Evolutionary conservation across 495 filamentous ascomycete species (phyloP).

Genomic region (Penicillium paxilli): DNA sequence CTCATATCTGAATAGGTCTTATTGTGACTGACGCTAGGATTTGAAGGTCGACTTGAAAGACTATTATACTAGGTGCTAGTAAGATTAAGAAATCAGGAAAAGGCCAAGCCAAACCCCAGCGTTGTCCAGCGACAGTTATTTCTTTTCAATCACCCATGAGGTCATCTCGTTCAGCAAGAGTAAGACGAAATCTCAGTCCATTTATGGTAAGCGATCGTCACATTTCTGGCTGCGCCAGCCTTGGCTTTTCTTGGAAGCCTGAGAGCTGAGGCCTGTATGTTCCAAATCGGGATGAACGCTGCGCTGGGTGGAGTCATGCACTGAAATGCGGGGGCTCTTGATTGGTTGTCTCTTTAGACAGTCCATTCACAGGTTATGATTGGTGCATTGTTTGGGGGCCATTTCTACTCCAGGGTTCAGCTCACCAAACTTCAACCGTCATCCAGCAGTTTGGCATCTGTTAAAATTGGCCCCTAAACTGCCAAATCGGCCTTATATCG

Average conservation of each 20-base stretch:
- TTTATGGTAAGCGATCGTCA: neutral
- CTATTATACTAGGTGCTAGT: neutral
- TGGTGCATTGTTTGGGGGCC: neutral
- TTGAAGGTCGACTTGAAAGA: neutral
- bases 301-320: slow-evolving; percentile 1
- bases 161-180: no score
- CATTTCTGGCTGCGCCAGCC: neutral
- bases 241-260: neutral
- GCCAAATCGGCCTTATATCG: neutral
- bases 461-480: neutral
- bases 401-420: slow-evolving; percentile 4
- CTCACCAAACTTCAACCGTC: neutral
- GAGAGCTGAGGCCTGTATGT: neutral
- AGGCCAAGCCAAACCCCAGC: no score
- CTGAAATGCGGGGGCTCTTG: neutral
- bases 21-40: no score
- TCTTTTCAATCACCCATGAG: neutral
- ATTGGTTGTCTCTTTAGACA: neutral
- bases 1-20: neutral
- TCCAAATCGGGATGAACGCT: slow-evolving; percentile 3
- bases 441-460: neutral
- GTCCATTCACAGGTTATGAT: neutral
- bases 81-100: neutral
- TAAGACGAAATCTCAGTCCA: no score
- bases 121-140: neutral